Evolutionary conservation across 2,329 filamentous ascomycete species (phyloP), one percentile per base, ranked within the genome.

Genomic region (Exophiala spinifera): DNA sequence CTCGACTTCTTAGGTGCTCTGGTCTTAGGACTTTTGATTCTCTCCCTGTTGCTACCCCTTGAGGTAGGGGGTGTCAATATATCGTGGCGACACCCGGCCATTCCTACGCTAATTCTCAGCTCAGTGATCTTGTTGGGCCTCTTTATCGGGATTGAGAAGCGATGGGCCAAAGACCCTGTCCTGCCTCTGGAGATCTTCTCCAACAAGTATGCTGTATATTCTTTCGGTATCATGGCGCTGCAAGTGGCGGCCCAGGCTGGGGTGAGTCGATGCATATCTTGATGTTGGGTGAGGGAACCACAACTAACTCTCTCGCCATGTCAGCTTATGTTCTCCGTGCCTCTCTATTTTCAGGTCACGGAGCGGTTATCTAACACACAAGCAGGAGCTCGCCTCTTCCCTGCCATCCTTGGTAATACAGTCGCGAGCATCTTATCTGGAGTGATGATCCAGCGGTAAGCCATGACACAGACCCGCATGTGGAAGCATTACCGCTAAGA

Each of bases 311-410:
- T n/a, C n/a, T n/a, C n/a, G n/a, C n/a, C n/a, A n/a, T 13, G 15
- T 7, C 19, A 40, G 37, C 15, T 40, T 17, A 40, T 40, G 37
- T 5, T 40, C 17, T 11, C 19, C 6, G 37, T 40, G 37, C 86
- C 86, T 0, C 68, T 89, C 0, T 89, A 88, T 68, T 89, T 89
- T 57, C 82, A 86, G 53, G 78, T 86, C 1, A 85, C 84, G 0
- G 71, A 78, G 3, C 71, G 74, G 0, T 78, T 77, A 2, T 82
- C 80, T 0, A 82, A 79, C 40, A 83, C 84, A 0, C 70, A 73
- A 1, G 83, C 85, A 0, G 78, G 78, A 1, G 72, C 79, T 0
- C 82, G 88, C 62, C 71, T 89, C 0, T 76, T 88, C 37, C 86
- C 86, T 0, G 82, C 85, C 0, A 84, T 89, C 0, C 68, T 80